phyloP scores from a whole-genome alignment of 148 eudicot species.

The Chenopodium formosanum region DNA sequence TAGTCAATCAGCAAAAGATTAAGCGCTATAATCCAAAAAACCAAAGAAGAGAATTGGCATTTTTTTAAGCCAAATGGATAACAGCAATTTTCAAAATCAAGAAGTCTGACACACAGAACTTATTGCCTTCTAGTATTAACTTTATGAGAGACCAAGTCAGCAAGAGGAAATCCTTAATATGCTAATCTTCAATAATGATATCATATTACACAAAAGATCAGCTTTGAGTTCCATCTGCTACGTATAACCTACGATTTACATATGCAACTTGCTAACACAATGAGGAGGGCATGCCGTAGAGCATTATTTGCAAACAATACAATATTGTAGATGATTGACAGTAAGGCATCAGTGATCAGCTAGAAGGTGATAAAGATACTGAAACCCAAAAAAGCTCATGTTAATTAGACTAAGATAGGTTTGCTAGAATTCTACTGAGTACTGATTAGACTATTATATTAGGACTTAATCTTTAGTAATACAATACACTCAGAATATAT shows the following conservation, averaged over 20 bases:
- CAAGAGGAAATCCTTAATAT: not conserved
- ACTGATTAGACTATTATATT: not conserved
- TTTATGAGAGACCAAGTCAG: not conserved
- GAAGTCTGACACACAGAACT: not conserved
- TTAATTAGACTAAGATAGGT: not conserved
- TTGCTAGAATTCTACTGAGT: not conserved
- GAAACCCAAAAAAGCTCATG: not conserved
- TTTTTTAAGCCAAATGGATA: not conserved
- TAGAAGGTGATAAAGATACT: not conserved
- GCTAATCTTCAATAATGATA: not conserved
- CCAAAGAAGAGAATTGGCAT: not conserved
- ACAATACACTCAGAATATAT: too few relatives aligned
- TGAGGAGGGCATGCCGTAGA: not conserved
- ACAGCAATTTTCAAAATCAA: not conserved
- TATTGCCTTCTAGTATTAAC: not conserved
- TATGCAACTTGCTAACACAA: not conserved
- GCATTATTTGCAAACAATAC: not conserved
- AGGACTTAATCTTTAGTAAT: too few relatives aligned
- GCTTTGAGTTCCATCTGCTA: not conserved
- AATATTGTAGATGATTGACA: not conserved
- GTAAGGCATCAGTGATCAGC: not conserved
- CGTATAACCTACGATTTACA: not conserved
- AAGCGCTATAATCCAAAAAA: not conserved
- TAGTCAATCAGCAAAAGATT: too few relatives aligned
- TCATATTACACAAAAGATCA: not conserved